Evolutionary conservation across 2,329 filamentous ascomycete genomes (phyloP).

Genomic region (Alternaria alternata): DNA sequence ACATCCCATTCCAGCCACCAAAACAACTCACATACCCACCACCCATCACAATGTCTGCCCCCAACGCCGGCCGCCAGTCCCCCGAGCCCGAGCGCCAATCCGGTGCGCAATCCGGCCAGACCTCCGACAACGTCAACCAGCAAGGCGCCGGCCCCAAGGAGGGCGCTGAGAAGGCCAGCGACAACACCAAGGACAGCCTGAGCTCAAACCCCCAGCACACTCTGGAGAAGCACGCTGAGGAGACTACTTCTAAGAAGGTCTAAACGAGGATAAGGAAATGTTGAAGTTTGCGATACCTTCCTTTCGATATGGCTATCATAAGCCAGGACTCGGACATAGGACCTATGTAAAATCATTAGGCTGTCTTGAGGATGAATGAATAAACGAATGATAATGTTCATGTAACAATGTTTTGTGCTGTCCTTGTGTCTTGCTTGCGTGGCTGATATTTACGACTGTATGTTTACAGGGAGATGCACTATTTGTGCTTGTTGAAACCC

Average conservation of each 20-base stretch:
- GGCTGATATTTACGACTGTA: background rate
- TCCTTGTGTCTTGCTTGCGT: background rate
- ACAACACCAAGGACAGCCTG: slow-evolving; percentile 56
- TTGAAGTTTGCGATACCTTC: background rate
- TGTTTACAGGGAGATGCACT: background rate
- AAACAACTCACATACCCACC: background rate
- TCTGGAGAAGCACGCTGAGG: slow-evolving; percentile 67
- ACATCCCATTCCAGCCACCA: background rate
- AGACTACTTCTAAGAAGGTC: slow-evolving; percentile 66
- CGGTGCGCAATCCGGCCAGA: slow-evolving; percentile 68
- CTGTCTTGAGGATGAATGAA: background rate
- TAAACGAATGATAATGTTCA: background rate
- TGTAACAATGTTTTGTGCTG: background rate
- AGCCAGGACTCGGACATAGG: background rate
- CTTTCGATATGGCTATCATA: background rate
- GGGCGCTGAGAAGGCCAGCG: slow-evolving; percentile 59
- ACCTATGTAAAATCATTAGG: background rate
- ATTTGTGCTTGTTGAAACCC: background rate
- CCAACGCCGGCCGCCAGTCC: slow-evolving; percentile 75
- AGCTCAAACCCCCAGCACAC: slow-evolving; percentile 72
- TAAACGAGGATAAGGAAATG: slow-evolving; percentile 3
- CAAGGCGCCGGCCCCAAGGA: slow-evolving; percentile 53
- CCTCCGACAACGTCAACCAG: slow-evolving; percentile 66
- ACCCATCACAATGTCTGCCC: slow-evolving; percentile 66
- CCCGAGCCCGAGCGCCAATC: slow-evolving; percentile 75